Evolutionary conservation across 345 rosid genomes (phyloP).

Genomic region (Boechera stricta): DNA sequence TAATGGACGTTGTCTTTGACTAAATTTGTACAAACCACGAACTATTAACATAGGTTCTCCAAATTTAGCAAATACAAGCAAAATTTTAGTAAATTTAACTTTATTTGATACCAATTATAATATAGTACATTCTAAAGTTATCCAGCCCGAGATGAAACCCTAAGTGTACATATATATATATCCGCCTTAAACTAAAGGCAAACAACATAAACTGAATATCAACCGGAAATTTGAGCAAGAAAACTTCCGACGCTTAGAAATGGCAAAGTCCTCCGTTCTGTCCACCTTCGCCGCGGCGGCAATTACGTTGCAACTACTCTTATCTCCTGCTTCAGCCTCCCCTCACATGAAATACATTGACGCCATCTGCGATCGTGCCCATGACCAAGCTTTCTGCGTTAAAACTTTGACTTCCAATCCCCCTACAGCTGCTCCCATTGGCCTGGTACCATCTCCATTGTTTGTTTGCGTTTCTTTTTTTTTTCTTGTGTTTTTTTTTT

Average conservation of each 20-base stretch:
- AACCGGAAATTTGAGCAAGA: background rate
- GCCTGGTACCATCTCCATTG: constrained; percentile 20
- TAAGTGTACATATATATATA: constrained; percentile 3
- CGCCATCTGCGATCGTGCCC: constrained; percentile 38
- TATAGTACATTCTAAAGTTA: constrained; percentile 28
- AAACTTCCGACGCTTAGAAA: constrained; percentile 25
- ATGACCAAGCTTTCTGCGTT: constrained; percentile 34
- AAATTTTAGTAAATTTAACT: constrained; percentile 5
- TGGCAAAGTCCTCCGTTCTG: constrained; percentile 28
- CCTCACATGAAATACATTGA: constrained; percentile 45
- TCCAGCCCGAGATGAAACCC: background rate
- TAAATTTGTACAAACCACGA: constrained; percentile 26
- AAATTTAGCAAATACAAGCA: constrained; percentile 8
- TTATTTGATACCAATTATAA: constrained; percentile 12
- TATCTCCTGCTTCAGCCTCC: constrained; percentile 33
- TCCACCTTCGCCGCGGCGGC: constrained; percentile 28
- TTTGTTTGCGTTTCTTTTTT: background rate
- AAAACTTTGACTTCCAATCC: constrained; percentile 38
- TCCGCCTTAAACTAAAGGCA: background rate
- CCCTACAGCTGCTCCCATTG: constrained; percentile 35
- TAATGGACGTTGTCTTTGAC: constrained; percentile 20
- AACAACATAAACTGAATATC: constrained; percentile 3
- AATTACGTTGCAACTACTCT: constrained; percentile 34
- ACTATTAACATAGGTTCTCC: background rate
- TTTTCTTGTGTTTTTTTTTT: too few species aligned